These are phyloP conservation scores for Fusarium nelsonii DNA, from an alignment of 2,329 filamentous ascomycete species.

Conservation along the genomic window DNA sequence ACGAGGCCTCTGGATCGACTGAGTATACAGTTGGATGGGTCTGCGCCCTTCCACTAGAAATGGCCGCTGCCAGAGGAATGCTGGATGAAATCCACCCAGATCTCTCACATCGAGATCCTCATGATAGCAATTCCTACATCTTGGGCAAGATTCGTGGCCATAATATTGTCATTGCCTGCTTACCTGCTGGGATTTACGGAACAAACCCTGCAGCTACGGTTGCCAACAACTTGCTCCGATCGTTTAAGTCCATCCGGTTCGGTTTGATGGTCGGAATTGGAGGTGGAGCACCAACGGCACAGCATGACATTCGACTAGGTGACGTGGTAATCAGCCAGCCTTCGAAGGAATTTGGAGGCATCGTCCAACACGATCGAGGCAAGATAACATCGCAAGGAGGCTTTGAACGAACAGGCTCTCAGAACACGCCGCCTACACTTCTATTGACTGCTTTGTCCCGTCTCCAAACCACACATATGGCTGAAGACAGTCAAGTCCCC, in stretches of 20 bases:
- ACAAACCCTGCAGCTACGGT: background rate
- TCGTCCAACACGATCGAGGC: background rate
- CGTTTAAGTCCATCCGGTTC: background rate
- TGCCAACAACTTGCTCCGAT: background rate
- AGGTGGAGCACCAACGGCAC: background rate
- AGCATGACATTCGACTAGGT: background rate
- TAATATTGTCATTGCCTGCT: fast-evolving
- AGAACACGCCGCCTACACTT: background rate
- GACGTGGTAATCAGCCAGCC: background rate
- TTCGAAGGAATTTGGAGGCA: background rate
- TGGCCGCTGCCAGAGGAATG: background rate
- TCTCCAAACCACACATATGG: background rate
- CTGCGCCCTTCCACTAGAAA: background rate
- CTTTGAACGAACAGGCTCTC: background rate
- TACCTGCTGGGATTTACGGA: background rate
- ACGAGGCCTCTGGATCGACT: too few species aligned
- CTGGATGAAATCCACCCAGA: background rate
- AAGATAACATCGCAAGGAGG: fast-evolving
- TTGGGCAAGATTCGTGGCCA: background rate
- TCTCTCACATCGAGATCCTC: background rate
- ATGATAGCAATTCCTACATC: background rate
- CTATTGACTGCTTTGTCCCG: background rate
- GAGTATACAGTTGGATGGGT: background rate
- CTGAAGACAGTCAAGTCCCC: fast-evolving
- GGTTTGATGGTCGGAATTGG: background rate